A percentile compares a stretch with the other conserved stretches of the same genome.
Conservation (phyloP, 1,139 yeast species). For the Candida sanyaensis region DNA sequence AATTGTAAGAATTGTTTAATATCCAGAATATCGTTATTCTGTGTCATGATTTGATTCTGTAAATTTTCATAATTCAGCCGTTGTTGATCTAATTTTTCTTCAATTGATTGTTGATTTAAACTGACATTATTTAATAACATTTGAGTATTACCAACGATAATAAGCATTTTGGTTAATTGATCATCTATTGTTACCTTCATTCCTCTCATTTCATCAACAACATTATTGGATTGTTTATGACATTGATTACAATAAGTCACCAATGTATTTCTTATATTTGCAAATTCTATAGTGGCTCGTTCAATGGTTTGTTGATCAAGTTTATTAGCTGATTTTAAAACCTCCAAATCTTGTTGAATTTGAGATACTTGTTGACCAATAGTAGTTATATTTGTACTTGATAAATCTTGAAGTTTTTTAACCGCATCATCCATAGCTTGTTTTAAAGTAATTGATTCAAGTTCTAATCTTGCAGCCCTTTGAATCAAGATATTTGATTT, state of each 20-base stretch:
- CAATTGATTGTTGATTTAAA: not conserved
- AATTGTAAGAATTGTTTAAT: constrained; percentile 23
- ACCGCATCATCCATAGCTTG: constrained; percentile 14
- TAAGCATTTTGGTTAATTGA: not conserved
- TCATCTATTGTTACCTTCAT: not conserved
- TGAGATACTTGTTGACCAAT: constrained; percentile 1
- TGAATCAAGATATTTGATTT: constrained; percentile 14
- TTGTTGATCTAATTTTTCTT: not conserved
- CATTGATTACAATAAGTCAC: not conserved
- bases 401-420: constrained; percentile 1
- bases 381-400: not conserved
- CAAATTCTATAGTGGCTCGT: constrained; percentile 3
- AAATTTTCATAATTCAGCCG: not conserved
- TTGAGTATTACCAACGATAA: constrained; percentile 1
- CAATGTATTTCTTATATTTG: not conserved
- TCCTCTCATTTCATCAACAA: not conserved
- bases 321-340: not conserved
- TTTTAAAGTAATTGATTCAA: constrained; percentile 33
- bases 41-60: constrained; percentile 1
- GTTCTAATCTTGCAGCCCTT: constrained; percentile 37
- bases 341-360: constrained; percentile 3
- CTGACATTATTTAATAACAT: not conserved
- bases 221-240: not conserved
- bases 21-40: constrained; percentile 11
- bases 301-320: constrained; percentile 1